These are phyloP conservation scores for Neocatenulostroma microsporum DNA, from an alignment of 2,329 filamentous ascomycete species.

Conservation along the genomic window DNA sequence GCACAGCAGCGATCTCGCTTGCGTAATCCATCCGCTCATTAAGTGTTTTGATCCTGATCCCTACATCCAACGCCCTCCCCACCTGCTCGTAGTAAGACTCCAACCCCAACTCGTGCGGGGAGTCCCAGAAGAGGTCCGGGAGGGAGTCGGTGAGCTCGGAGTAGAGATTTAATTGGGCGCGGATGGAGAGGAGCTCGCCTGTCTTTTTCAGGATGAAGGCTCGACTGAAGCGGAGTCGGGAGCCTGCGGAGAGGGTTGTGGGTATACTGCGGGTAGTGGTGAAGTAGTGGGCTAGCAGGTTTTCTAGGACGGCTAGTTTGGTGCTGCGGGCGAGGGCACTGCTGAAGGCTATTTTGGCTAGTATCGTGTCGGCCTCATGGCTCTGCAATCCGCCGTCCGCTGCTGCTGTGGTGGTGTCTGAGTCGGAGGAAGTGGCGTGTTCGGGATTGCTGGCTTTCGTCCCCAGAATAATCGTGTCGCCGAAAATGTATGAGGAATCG, in stretches of 20 bases:
- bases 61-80: conserved; percentile 80
- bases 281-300: conserved; percentile 73
- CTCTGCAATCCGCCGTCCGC: background rate
- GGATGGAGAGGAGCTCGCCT: conserved; percentile 78
- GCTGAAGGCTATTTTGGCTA: conserved; percentile 94
- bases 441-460: conserved; percentile 49
- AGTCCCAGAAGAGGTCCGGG: conserved; percentile 96
- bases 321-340: conserved; percentile 87
- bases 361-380: conserved; percentile 50
- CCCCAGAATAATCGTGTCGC: conserved; percentile 82
- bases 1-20: conserved; percentile 82
- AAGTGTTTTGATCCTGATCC: conserved; percentile 78
- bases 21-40: conserved; percentile 99
- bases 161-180: conserved; percentile 92
- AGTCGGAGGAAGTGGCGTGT: background rate
- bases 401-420: background rate
- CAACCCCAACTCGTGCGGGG: conserved; percentile 74
- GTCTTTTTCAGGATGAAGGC: conserved; percentile 87
- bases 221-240: conserved; percentile 56
- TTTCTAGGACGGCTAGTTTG: conserved; percentile 87
- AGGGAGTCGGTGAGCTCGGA: conserved; percentile 92
- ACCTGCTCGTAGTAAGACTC: conserved; percentile 95
- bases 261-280: conserved; percentile 78
- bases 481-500: conserved; percentile 70
- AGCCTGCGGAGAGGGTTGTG: conserved; percentile 62